These are phyloP conservation scores for Albatrellus sp. DNA, from an alignment of 1,284 basidiomycete genomes.

Conservation along the genomic window DNA sequence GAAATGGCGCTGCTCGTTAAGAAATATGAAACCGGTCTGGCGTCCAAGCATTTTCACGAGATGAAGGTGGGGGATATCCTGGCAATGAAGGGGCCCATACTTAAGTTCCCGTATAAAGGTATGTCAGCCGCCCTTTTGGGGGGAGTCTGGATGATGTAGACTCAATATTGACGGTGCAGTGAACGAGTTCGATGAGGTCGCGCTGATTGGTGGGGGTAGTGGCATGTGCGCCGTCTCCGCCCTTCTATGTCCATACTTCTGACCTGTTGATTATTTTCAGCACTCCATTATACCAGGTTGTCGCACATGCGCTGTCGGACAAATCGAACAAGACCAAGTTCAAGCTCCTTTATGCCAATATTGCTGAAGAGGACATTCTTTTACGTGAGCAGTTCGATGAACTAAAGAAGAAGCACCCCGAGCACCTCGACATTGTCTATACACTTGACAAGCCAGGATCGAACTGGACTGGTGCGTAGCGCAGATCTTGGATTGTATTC, in stretches of 20 bases:
- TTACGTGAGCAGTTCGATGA: slow-evolving; percentile 73
- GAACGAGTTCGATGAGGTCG: slow-evolving; percentile 80
- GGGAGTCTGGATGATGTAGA: neutral
- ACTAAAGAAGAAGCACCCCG: slow-evolving; percentile 58
- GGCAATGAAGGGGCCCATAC: slow-evolving; percentile 82
- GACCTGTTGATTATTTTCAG: slow-evolving; percentile 19
- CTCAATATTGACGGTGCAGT: slow-evolving; percentile 25
- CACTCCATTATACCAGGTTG: slow-evolving; percentile 67
- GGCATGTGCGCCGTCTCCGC: slow-evolving; percentile 54
- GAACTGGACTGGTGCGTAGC: slow-evolving; percentile 55
- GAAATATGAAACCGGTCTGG: slow-evolving; percentile 69
- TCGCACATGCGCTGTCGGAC: slow-evolving; percentile 63
- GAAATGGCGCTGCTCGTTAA: slow-evolving; percentile 82
- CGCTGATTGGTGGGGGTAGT: slow-evolving; percentile 81
- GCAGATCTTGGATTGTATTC: neutral
- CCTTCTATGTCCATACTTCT: neutral
- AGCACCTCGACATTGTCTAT: slow-evolving; percentile 76
- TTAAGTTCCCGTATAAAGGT: slow-evolving; percentile 77
- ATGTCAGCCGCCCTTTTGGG: slow-evolving; percentile 4
- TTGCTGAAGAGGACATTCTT: slow-evolving; percentile 85
- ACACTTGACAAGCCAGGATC: slow-evolving; percentile 69
- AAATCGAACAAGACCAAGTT: slow-evolving; percentile 87
- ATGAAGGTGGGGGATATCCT: slow-evolving; percentile 75
- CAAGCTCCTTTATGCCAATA: slow-evolving; percentile 86
- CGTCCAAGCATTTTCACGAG: slow-evolving; percentile 66